Conservation (phyloP, 441 rosid species). For the Eruca vesicaria region DNA sequence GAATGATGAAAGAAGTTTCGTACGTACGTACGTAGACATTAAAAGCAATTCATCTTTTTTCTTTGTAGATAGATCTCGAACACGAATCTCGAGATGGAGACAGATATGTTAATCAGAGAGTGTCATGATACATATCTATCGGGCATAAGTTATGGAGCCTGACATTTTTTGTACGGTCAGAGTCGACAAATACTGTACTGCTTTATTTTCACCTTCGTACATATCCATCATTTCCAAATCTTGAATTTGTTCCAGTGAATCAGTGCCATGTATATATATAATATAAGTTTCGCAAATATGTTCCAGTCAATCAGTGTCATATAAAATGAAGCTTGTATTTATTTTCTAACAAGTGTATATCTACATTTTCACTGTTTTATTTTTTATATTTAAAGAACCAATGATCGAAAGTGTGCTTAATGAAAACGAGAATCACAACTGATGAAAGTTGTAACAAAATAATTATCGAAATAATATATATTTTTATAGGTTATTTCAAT, state of each 20-base stretch:
- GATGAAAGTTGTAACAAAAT: background rate
- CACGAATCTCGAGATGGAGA: slow-evolving; percentile 33
- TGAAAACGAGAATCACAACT: background rate
- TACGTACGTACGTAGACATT: slow-evolving; percentile 28
- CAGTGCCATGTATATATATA: background rate
- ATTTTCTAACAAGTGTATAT: background rate
- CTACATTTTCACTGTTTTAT: background rate
- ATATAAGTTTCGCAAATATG: background rate
- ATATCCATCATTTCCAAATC: slow-evolving; percentile 26
- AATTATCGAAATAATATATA: background rate
- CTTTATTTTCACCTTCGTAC: slow-evolving; percentile 21
- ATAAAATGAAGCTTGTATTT: background rate
- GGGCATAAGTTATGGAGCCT: slow-evolving; percentile 36
- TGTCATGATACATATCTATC: slow-evolving; percentile 26
- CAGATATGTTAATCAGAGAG: slow-evolving; percentile 24
- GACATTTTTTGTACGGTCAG: slow-evolving; percentile 32
- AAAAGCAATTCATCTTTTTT: slow-evolving; percentile 17
- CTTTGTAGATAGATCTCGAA: slow-evolving; percentile 18
- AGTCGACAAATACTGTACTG: slow-evolving; percentile 23
- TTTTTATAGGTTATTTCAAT: background rate
- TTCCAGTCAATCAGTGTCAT: slow-evolving; percentile 19
- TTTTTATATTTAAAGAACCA: too few relatives aligned
- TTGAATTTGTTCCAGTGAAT: slow-evolving; percentile 16
- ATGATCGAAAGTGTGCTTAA: background rate
- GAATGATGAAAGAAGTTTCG: slow-evolving; percentile 32